Evolutionary conservation across 495 filamentous ascomycete species (phyloP).

Genomic region (Hypomontagnella submonticulosa): DNA sequence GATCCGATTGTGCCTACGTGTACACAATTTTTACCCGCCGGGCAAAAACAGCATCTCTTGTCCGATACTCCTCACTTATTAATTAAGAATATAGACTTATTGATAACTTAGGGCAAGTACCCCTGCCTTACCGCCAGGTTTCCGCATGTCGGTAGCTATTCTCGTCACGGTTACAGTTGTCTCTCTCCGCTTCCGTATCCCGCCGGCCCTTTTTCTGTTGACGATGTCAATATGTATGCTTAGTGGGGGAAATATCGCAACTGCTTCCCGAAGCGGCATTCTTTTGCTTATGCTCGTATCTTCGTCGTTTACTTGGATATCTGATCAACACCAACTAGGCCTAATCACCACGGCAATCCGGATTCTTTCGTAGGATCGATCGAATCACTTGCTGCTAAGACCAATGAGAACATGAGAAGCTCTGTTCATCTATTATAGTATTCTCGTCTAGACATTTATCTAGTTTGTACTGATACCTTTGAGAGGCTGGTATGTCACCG

Average conservation of each 20-base stretch:
- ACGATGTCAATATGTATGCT: slow-evolving; percentile 13
- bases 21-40: slow-evolving; percentile 9
- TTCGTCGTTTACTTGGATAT: background rate
- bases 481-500: background rate
- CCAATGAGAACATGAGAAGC: background rate
- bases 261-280: background rate
- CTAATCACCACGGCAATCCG: no score
- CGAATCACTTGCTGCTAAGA: background rate
- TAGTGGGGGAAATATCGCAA: slow-evolving; percentile 14
- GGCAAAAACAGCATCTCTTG: background rate
- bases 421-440: background rate
- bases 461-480: background rate
- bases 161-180: slow-evolving; percentile 30
- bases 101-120: background rate
- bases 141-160: slow-evolving; percentile 24
- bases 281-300: slow-evolving; percentile 12
- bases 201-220: slow-evolving; percentile 33
- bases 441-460: background rate
- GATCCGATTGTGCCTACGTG: background rate
- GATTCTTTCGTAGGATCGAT: no score
- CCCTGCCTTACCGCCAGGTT: background rate
- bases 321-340: no score
- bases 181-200: background rate
- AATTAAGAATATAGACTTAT: background rate
- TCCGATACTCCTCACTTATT: background rate